Percentiles rank a stretch among this genome's conserved stretches.
Evolutionary conservation across 116 monocot genomes (phyloP).

Genomic region (Cymodocea nodosa): DNA sequence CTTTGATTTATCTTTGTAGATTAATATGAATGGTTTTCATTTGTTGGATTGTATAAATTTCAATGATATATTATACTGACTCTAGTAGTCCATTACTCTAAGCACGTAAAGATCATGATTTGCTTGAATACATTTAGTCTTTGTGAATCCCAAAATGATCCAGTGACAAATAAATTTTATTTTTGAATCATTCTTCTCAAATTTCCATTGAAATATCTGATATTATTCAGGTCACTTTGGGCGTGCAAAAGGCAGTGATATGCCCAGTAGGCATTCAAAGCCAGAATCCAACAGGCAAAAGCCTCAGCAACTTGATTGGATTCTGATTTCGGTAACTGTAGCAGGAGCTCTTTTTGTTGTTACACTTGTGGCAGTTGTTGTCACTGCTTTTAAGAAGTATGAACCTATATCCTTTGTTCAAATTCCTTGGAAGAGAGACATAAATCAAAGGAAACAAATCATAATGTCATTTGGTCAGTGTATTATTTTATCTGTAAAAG

Average conservation of each 20-base stretch:
- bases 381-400: conserved; percentile 25
- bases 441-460: conserved; percentile 30
- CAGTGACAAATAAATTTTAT: no score
- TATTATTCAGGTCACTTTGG: conserved; percentile 3
- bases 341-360: conserved; percentile 37
- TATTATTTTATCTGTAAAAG: neutral
- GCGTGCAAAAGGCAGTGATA: neutral
- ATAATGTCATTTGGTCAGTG: conserved; percentile 41
- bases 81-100: no score
- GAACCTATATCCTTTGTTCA: conserved; percentile 20
- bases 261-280: neutral
- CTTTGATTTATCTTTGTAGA: neutral
- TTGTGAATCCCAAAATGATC: no score
- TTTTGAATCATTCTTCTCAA: neutral
- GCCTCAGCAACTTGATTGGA: conserved; percentile 54
- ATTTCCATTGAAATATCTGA: no score
- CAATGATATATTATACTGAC: no score
- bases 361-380: conserved; percentile 22
- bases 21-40: no score
- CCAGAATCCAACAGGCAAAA: conserved; percentile 17
- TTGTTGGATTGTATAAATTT: no score
- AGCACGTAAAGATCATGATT: no score
- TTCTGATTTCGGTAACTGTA: conserved; percentile 53
- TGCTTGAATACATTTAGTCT: no score
- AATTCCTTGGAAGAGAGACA: conserved; percentile 36